Conservation (phyloP, 2,329 filamentous ascomycete species). For the Sclerotinia nivalis region DNA sequence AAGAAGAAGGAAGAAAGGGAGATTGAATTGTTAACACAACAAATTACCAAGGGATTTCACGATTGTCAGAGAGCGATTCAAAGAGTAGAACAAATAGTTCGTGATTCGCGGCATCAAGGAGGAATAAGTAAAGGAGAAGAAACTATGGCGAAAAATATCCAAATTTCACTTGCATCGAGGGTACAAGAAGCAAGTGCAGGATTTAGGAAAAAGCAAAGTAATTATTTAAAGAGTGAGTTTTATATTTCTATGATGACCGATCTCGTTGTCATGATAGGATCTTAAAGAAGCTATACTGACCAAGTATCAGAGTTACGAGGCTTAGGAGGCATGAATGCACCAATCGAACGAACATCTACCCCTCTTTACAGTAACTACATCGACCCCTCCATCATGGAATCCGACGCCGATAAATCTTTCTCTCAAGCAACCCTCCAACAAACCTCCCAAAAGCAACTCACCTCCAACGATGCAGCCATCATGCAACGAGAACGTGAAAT, state of each 20-base stretch:
- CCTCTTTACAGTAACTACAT: conserved; percentile 59
- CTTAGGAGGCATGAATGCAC: conserved; percentile 62
- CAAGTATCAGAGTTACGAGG: conserved; percentile 65
- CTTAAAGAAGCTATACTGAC: conserved; percentile 27
- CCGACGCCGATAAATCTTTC: conserved; percentile 88
- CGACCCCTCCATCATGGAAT: conserved; percentile 88
- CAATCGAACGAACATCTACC: conserved; percentile 56
- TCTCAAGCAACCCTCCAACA: conserved; percentile 87
- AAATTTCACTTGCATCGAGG: conserved; percentile 82
- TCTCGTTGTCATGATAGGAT: background rate
- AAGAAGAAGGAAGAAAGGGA: conserved; percentile 84
- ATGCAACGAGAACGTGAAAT: conserved; percentile 94
- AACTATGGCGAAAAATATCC: conserved; percentile 94
- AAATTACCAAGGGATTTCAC: conserved; percentile 86
- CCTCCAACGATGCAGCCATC: conserved; percentile 80
- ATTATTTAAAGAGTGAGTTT: conserved; percentile 82
- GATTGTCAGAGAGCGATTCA: conserved; percentile 87
- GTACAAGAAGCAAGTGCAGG: conserved; percentile 89
- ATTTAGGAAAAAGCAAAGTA: conserved; percentile 96
- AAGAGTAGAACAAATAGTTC: conserved; percentile 82
- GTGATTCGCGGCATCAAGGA: conserved; percentile 72
- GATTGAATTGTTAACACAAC: conserved; percentile 87
- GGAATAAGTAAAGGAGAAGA: conserved; percentile 81
- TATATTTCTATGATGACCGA: background rate
- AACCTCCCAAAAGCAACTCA: conserved; percentile 62